phyloP scores from a whole-genome alignment of 768 basidiomycete genomes.

The Porphyrellus cyaneotinctus region DNA sequence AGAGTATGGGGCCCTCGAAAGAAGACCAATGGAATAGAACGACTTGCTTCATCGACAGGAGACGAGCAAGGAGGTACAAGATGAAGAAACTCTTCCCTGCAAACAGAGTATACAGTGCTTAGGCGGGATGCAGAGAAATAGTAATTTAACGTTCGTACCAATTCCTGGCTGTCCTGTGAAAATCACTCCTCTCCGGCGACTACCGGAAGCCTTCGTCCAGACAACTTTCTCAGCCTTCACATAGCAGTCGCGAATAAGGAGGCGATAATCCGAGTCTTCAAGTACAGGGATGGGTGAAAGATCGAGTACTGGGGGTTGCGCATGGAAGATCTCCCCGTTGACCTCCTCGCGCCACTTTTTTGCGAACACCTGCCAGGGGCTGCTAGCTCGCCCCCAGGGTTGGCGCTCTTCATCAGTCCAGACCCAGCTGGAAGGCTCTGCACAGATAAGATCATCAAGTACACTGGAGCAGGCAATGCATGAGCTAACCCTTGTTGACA shows the following conservation, averaged over 20 bases:
- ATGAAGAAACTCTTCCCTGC: neutral
- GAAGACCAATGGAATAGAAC: neutral
- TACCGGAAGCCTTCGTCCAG: neutral
- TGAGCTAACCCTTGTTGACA: too few relatives aligned
- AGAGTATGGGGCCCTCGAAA: neutral
- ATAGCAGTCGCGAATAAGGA: neutral
- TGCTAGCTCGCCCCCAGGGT: too few relatives aligned
- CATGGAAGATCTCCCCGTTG: neutral
- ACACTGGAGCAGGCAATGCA: too few relatives aligned
- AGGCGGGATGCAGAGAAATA: neutral
- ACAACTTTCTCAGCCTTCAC: neutral
- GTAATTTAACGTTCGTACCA: neutral
- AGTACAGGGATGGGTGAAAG: neutral
- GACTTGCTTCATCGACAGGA: neutral
- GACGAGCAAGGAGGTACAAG: neutral
- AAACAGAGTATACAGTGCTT: neutral
- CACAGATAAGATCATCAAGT: too few relatives aligned
- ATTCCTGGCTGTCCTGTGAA: neutral
- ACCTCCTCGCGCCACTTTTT: neutral
- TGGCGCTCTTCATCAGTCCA: too few relatives aligned
- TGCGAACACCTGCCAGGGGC: neutral
- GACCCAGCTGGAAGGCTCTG: too few relatives aligned
- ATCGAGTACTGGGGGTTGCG: neutral
- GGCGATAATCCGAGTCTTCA: neutral
- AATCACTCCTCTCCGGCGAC: too few relatives aligned